Conservation (phyloP, 129 eudicot species). For the Helianthus annuus region HanXRQr2.0-SUNRISE NC_035435.2:4705596-4706095, state of each 20-base stretch:
- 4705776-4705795: constrained; percentile 67
- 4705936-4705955: constrained; percentile 24
- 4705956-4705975: constrained; percentile 92
- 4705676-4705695: not conserved
- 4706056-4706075: constrained; percentile 17
- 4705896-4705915: not conserved
- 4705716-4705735: constrained; percentile 35
- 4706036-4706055: constrained; percentile 73
- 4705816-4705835: constrained; percentile 82
- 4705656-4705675: too few relatives aligned
- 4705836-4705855: constrained; percentile 68
- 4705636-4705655: too few relatives aligned
- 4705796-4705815: constrained; percentile 68
- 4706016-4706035: constrained; percentile 82
- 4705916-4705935: not conserved
- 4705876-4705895: constrained; percentile 79
- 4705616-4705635: too few relatives aligned
- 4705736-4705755: constrained; percentile 64
- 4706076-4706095: not conserved
- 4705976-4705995: constrained; percentile 95
- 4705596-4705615: too few relatives aligned
- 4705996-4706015: constrained; percentile 75
- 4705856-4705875: constrained; percentile 98
- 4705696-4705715: not conserved
- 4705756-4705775: constrained; percentile 87